A percentile compares a stretch with the other conserved stretches of the same genome.
Evolutionary conservation across 495 filamentous ascomycete genomes (phyloP).

Genomic region (Penicillium robsamsonii): DNA sequence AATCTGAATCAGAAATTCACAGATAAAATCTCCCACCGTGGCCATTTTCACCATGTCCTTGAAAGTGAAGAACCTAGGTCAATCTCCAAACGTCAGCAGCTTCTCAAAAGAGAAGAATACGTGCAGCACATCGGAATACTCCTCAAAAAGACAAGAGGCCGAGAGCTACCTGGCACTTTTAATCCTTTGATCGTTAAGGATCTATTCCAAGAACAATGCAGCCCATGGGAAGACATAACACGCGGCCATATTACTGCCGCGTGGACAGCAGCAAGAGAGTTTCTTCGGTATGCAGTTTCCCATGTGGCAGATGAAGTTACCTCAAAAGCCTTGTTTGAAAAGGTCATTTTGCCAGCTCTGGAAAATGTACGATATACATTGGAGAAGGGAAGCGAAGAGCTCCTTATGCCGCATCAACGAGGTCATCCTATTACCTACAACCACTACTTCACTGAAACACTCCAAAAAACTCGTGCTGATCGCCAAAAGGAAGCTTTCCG

Average conservation of each 20-base stretch:
- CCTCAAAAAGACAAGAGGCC: constrained; percentile 38
- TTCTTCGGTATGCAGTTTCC: constrained; percentile 31
- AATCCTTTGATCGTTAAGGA: constrained; percentile 51
- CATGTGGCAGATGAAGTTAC: constrained; percentile 41
- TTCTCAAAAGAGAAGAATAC: constrained; percentile 37
- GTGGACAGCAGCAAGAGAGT: constrained; percentile 36
- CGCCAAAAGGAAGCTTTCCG: constrained; percentile 14
- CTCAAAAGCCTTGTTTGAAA: constrained; percentile 34
- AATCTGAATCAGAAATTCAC: constrained; percentile 55
- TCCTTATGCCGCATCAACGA: too few species aligned
- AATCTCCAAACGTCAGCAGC: constrained; percentile 14
- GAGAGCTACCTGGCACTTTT: constrained; percentile 52
- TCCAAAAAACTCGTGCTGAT: constrained; percentile 40
- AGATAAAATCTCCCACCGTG: constrained; percentile 38
- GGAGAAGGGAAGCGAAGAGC: constrained; percentile 23
- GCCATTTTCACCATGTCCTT: constrained; percentile 38
- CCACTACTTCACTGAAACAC: constrained; percentile 50
- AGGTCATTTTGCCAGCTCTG: constrained; percentile 39
- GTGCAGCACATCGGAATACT: constrained; percentile 38
- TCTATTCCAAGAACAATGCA: constrained; percentile 50
- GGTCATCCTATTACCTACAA: constrained; percentile 60
- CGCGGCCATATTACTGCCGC: constrained; percentile 28
- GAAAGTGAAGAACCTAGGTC: constrained; percentile 1
- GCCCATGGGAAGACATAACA: constrained; percentile 46
- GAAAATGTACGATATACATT: constrained; percentile 24